Evolutionary conservation across 2,329 filamentous ascomycete species (phyloP).

Genomic region (Talaromyces sp.): DNA sequence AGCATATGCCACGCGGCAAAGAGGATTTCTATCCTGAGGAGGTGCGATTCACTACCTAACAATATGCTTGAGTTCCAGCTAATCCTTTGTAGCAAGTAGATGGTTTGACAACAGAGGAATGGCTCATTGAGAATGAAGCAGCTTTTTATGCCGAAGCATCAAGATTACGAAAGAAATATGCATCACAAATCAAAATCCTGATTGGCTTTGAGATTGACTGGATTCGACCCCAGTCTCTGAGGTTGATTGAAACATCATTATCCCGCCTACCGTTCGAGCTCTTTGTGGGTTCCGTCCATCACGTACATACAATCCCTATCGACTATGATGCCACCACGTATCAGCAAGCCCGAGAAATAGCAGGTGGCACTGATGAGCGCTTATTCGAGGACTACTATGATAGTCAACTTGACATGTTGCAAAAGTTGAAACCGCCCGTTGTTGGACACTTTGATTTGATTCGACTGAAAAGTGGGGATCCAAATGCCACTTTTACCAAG

Average conservation of each 20-base stretch:
- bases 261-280: slow-evolving; percentile 69
- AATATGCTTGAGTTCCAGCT: background rate
- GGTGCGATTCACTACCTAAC: slow-evolving; percentile 40
- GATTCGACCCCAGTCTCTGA: slow-evolving; percentile 67
- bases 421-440: slow-evolving; percentile 65
- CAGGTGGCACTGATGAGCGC: slow-evolving; percentile 63
- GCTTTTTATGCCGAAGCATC: slow-evolving; percentile 73
- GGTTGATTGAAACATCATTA: slow-evolving; percentile 57
- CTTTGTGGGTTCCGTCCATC: slow-evolving; percentile 90
- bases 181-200: slow-evolving; percentile 67
- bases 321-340: slow-evolving; percentile 75
- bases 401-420: slow-evolving; percentile 76
- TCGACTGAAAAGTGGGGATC: slow-evolving; percentile 69
- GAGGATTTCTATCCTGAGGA: slow-evolving; percentile 92
- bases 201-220: slow-evolving; percentile 93
- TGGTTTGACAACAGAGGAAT: slow-evolving; percentile 27
- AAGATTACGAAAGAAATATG: slow-evolving; percentile 68
- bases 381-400: slow-evolving; percentile 86
- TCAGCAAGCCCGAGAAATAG: slow-evolving; percentile 54
- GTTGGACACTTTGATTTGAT: slow-evolving; percentile 95
- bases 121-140: slow-evolving; percentile 46
- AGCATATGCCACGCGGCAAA: slow-evolving; percentile 84
- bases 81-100: slow-evolving; percentile 21
- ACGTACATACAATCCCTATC: slow-evolving; percentile 80
- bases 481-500: slow-evolving; percentile 56